Conservation (phyloP, 768 basidiomycete species). For the Hygrocybe coccinea region DNA sequence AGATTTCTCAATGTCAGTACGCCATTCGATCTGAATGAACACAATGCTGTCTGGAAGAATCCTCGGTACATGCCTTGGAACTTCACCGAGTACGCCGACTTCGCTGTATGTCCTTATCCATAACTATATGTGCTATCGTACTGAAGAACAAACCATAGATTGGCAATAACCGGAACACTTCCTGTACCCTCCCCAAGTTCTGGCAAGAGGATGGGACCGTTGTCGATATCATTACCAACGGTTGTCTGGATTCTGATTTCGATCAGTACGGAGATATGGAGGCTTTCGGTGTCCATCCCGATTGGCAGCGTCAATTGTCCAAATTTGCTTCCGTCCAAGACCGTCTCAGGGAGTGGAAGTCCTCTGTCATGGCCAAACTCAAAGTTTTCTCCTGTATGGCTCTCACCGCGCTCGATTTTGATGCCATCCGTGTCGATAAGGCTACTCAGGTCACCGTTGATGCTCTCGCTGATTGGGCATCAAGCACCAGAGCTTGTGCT, state of each 20-base stretch:
- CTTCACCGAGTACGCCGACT: slow-evolving; percentile 80
- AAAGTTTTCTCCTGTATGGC: slow-evolving; percentile 78
- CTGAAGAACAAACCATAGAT: slow-evolving; percentile 45
- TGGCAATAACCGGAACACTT: slow-evolving; percentile 62
- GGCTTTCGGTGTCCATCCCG: slow-evolving; percentile 93
- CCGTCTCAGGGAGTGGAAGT: slow-evolving; percentile 89
- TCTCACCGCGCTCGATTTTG: slow-evolving; percentile 83
- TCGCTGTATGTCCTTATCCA: slow-evolving; percentile 43
- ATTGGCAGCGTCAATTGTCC: slow-evolving; percentile 89
- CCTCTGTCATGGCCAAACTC: slow-evolving; percentile 72
- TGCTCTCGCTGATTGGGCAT: slow-evolving; percentile 72
- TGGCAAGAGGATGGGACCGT: slow-evolving; percentile 74
- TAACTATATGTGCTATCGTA: slow-evolving; percentile 1
- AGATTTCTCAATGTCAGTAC: slow-evolving; percentile 77
- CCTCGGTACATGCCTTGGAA: slow-evolving; percentile 82
- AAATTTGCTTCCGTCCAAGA: slow-evolving; percentile 97
- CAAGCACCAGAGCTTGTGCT: slow-evolving; percentile 72
- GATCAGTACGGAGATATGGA: slow-evolving; percentile 97
- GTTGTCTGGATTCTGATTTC: slow-evolving; percentile 80
- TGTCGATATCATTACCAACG: slow-evolving; percentile 53
- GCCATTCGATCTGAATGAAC: slow-evolving; percentile 73
- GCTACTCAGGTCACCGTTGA: slow-evolving; percentile 86
- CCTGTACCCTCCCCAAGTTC: slow-evolving; percentile 73
- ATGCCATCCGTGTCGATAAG: slow-evolving; percentile 94
- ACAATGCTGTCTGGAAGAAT: slow-evolving; percentile 66